Conservation (phyloP, 352 stramenopile species). For the Phytophthora macrochlamydospora region DNA sequence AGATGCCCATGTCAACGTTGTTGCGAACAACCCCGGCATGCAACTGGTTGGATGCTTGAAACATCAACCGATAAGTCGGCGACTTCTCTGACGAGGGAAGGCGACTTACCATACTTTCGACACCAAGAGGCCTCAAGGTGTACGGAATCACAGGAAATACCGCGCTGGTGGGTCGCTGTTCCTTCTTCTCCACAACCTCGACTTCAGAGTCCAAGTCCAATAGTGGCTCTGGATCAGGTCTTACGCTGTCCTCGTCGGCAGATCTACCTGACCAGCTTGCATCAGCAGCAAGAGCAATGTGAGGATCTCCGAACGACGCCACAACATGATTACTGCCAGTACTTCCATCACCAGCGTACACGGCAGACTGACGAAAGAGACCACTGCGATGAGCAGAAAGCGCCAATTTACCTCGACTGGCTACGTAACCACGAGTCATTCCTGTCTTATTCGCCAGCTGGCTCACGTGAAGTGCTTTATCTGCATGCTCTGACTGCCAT, state of each 20-base stretch:
- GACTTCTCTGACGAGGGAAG: slow-evolving; percentile 49
- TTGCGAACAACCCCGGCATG: slow-evolving; percentile 47
- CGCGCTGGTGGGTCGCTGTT: slow-evolving; percentile 34
- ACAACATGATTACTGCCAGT: slow-evolving; percentile 23
- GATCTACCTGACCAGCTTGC: slow-evolving; percentile 25
- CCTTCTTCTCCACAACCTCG: slow-evolving; percentile 22
- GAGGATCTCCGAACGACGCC: slow-evolving; percentile 42
- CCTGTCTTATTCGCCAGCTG: slow-evolving; percentile 32
- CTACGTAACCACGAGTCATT: slow-evolving; percentile 27
- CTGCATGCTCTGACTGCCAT: slow-evolving; percentile 27
- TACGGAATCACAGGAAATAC: slow-evolving; percentile 43
- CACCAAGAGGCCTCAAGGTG: slow-evolving; percentile 33
- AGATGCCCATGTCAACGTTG: slow-evolving; percentile 66
- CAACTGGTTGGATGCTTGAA: slow-evolving; percentile 41
- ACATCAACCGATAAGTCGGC: slow-evolving; percentile 74
- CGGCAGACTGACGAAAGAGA: slow-evolving; percentile 52
- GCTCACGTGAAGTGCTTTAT: slow-evolving; percentile 21
- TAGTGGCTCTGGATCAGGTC: slow-evolving; percentile 5
- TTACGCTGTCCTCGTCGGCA: slow-evolving; percentile 7
- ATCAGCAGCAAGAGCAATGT: slow-evolving; percentile 5
- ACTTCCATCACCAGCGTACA: slow-evolving; percentile 35
- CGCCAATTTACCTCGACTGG: slow-evolving; percentile 18
- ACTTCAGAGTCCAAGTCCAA: slow-evolving; percentile 29
- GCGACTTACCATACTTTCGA: slow-evolving; percentile 24
- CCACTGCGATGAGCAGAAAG: slow-evolving; percentile 40